Evolutionary conservation across 75 land plant genomes (phyloP), one percentile per base, ranked within the genome.

Genomic region (Gnetum montanum): DNA sequence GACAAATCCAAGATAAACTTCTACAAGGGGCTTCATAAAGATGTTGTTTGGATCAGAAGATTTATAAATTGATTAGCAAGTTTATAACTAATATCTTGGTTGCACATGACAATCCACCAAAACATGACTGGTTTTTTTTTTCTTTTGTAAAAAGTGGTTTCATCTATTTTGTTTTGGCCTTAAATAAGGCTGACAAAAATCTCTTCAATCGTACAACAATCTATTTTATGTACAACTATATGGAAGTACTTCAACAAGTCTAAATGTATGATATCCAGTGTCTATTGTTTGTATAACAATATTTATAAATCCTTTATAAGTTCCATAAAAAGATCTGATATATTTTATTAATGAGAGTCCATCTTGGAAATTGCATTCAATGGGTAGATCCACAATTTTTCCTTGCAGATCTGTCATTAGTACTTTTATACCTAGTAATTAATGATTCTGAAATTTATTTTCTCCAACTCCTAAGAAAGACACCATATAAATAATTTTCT

Each of bases 391-490:
- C 10, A 28, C 8, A 12, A 28, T 27, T 51, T 31, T 3, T 51
- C 54, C 31, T 57, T 35, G 46, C 18, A 23, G 59, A 36, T 57
- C 5, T 57, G 6, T 19, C 59, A 57, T 57, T 38, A 57, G 37
- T 57, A 40, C 46, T 35, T 43, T 57, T 43, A 57, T 35, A 53
- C 59, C 35, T 57, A 57, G 43, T 57, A 57, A 38, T 36, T 33
- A 22, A 26, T 57, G 59, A 35, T 13, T 43, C 1, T 38, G 59
- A 57, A 1, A 57, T 27, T 12, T 28, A 53, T 15, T 1, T 53
- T 33, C 56, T 8, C 38, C 13, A 53, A 0, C 34, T 53, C 43
- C 1, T 30, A 8, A 57, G 0, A 24, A 36, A 24, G 50, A 57
- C 38, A 54, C 19, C 19, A 54, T 34, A 54, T 34, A n/a, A n/a